A percentile compares a stretch with the other conserved stretches of the same genome.
phyloP scores from a whole-genome alignment of 176 grass and related monocot genomes.

The Stipa capillata region DNA sequence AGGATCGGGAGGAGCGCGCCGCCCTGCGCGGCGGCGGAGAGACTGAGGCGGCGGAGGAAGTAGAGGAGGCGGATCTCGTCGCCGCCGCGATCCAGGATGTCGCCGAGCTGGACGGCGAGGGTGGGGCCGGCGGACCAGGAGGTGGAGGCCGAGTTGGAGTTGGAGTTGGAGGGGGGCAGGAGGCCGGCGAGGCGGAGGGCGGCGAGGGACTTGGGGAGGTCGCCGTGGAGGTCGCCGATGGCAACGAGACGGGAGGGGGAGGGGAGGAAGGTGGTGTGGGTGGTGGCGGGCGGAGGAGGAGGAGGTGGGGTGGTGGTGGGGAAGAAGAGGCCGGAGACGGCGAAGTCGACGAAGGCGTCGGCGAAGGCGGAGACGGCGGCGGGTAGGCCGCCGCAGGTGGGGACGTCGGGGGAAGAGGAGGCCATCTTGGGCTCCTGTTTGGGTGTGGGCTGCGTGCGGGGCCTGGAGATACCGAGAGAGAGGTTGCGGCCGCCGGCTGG shows the following conservation, averaged over 20 bases:
- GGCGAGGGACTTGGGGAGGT: slow-evolving; percentile 68
- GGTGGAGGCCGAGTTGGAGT: background rate
- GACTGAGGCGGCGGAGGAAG: slow-evolving; percentile 59
- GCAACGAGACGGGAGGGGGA: slow-evolving; percentile 63
- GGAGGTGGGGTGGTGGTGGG: slow-evolving; percentile 9
- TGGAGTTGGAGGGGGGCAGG: background rate
- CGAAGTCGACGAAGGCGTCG: slow-evolving; percentile 74
- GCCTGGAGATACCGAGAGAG: background rate
- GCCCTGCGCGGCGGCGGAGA: slow-evolving; percentile 51
- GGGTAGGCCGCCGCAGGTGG: slow-evolving; percentile 54
- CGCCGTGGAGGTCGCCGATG: slow-evolving; percentile 87
- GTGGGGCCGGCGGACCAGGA: slow-evolving; percentile 61
- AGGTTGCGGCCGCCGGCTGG: background rate
- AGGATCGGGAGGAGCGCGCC: slow-evolving; percentile 65
- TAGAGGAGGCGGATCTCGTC: slow-evolving; percentile 88
- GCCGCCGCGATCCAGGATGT: slow-evolving; percentile 84
- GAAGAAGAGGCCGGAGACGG: slow-evolving; percentile 71
- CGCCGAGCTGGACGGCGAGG: slow-evolving; percentile 84
- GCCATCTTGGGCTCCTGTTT: background rate
- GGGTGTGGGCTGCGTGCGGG: background rate
- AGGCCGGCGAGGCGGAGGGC: slow-evolving; percentile 74
- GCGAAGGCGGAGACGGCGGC: slow-evolving; percentile 69
- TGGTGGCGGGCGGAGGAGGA: background rate
- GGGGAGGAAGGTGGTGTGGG: slow-evolving; percentile 41
- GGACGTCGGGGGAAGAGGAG: slow-evolving; percentile 11